Evolutionary conservation across 1,284 basidiomycete genomes (phyloP).

Genomic region (Anthracocystis panici-leucophaei): DNA sequence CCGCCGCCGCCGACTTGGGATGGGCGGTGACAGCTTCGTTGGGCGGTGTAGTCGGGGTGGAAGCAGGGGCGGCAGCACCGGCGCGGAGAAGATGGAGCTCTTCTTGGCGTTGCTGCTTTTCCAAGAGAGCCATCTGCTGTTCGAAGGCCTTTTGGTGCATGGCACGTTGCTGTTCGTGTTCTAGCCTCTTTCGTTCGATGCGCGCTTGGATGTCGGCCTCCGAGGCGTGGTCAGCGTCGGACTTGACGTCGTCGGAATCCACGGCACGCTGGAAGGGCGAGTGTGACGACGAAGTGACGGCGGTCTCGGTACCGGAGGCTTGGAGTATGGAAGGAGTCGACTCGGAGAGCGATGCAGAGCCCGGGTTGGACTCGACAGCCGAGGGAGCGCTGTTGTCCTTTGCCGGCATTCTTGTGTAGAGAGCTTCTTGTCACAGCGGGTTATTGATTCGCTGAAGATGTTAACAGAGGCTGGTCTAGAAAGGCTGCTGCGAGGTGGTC

Average conservation of each 20-base stretch:
- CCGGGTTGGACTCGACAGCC: slow-evolving; percentile 32
- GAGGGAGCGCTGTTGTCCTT: slow-evolving; percentile 14
- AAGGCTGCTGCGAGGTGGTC: neutral
- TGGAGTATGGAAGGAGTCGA: slow-evolving; percentile 43
- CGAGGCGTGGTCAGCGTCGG: neutral
- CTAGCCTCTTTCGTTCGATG: slow-evolving; percentile 57
- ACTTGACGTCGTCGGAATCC: slow-evolving; percentile 25
- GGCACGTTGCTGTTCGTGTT: slow-evolving; percentile 60
- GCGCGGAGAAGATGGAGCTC: slow-evolving; percentile 44
- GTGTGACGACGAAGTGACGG: slow-evolving; percentile 28
- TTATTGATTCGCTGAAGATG: neutral
- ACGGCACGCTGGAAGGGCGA: slow-evolving; percentile 18
- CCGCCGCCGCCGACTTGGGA: slow-evolving; percentile 27
- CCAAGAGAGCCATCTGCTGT: slow-evolving; percentile 57
- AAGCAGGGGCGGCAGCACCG: slow-evolving; percentile 28
- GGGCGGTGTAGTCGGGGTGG: slow-evolving; percentile 51
- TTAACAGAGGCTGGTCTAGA: neutral
- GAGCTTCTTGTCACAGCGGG: neutral
- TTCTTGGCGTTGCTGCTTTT: slow-evolving; percentile 58
- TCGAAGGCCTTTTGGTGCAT: slow-evolving; percentile 59
- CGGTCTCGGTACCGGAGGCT: slow-evolving; percentile 25
- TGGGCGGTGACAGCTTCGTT: slow-evolving; percentile 26
- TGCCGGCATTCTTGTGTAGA: slow-evolving; percentile 22
- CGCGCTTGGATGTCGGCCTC: slow-evolving; percentile 48
- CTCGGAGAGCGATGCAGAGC: slow-evolving; percentile 44